Base-by-base conservation (phyloP, 2,329 filamentous ascomycete genomes). In the Penicillium sp. region DNA sequence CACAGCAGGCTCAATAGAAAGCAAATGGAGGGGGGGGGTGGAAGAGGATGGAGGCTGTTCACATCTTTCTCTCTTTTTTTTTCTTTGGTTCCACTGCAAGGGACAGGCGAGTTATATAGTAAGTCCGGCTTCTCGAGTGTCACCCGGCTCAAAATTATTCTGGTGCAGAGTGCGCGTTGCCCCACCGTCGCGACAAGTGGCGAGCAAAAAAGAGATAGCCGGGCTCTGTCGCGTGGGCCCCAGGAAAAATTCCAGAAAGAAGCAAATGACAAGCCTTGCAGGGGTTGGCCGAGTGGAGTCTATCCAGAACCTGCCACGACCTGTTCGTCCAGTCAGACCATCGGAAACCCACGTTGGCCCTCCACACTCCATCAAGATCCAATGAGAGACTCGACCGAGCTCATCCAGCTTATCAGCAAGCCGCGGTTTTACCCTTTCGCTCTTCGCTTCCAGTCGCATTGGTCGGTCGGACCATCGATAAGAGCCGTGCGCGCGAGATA, bases 31-130 rank as follows among this genome's bases (percentile, higher is more conserved):
- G 35, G 28, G 26, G 26, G 26, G 28, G 28, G 28, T 28, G 28
- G 35, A 59, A 61, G 44, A 56, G 60, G 38, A 58, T 37, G 42
- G 61, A 54, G 35, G 26, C 56, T 38, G 61, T 56, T 65, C 70
- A 72, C 68, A 70, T 72, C 57, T 42, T 66, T 65, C 49, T 51
- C 61, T 60, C 62, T 64, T 62, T 57, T 65, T 68, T 67, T 66
- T 63, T 66, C 61, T 62, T 61, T 63, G 37, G 56, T 38, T 66
- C 60, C 65, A 69, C 65, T 22, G 65, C 50, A 26, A 40, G 61
- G 60, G 30, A 42, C 35, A 30, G 51, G 51, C 28, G 59, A 49
- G 55, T 53, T 57, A 66, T 69, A 71, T 69, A 65, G 60, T 57
- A 35, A 51, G 9, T 26, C 9, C 33, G 4, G 4, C 6, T 12